Percentiles rank a stretch among this genome's conserved stretches.
Conservation (phyloP, 164 flowering plant species). For the Echeveria elegans region DNA sequence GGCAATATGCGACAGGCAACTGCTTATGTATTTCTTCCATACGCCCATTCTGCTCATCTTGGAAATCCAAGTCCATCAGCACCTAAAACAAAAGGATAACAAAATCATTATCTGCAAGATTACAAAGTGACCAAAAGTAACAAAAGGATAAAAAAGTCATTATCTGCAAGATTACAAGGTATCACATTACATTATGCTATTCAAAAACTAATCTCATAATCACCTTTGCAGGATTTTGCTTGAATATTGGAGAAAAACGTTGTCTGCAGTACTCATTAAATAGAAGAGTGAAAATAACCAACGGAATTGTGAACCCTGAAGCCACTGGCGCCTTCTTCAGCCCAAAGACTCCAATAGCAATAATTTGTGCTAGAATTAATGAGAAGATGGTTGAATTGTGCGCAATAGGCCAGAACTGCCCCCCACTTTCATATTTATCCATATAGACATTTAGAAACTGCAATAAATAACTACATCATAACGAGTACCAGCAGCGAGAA, state of each 20-base stretch:
- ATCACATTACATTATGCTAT: neutral
- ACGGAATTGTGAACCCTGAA: constrained; percentile 66
- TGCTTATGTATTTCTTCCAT: constrained; percentile 1
- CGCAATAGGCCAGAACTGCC: constrained; percentile 74
- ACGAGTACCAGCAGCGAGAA: neutral
- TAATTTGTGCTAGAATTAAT: constrained; percentile 64
- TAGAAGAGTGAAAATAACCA: constrained; percentile 60
- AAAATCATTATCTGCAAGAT: neutral
- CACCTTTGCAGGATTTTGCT: constrained; percentile 54
- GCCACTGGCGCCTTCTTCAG: constrained; percentile 59
- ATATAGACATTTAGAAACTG: constrained; percentile 63
- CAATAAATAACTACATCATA: neutral
- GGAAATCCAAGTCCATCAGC: constrained; percentile 6
- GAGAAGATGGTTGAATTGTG: constrained; percentile 87
- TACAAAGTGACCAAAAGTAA: no score
- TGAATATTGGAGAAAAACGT: constrained; percentile 65
- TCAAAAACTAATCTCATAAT: no score
- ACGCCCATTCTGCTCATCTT: constrained; percentile 2
- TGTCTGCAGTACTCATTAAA: constrained; percentile 79
- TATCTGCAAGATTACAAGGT: neutral
- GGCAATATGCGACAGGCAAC: constrained; percentile 1
- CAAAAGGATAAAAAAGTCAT: neutral
- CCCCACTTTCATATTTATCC: constrained; percentile 67
- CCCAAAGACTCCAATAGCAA: constrained; percentile 81
- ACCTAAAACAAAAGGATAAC: constrained; percentile 4